These are phyloP conservation scores for Lophiotrema nucula DNA, from an alignment of 495 filamentous ascomycete species.

Conservation along the genomic window DNA sequence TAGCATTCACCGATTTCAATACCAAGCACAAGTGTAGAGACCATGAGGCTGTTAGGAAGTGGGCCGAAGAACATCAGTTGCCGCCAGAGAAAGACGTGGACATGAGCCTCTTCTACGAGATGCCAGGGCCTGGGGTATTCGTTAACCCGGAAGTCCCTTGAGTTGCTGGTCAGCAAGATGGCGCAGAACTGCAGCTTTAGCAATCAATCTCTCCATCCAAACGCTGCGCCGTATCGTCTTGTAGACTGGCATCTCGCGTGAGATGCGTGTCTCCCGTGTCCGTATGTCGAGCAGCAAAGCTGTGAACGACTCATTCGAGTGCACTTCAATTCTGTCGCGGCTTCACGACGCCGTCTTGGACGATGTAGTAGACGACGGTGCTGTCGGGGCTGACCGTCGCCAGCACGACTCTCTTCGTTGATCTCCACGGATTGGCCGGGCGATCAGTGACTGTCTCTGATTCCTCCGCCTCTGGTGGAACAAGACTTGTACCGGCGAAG, in stretches of 20 bases:
- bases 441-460: constrained; percentile 32
- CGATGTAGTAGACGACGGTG: constrained; percentile 90
- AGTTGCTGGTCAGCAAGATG: constrained; percentile 27
- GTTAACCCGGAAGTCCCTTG: constrained; percentile 46
- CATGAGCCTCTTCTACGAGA: constrained; percentile 41
- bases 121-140: constrained; percentile 41
- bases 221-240: no score
- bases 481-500: constrained; percentile 68
- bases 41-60: constrained; percentile 52
- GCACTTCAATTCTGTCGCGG: constrained; percentile 78
- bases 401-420: constrained; percentile 69
- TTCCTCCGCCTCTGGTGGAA: constrained; percentile 44
- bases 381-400: constrained; percentile 86
- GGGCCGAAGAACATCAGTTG: constrained; percentile 51
- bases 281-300: no score
- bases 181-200: no score
- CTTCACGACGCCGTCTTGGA: constrained; percentile 94
- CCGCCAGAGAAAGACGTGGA: constrained; percentile 44
- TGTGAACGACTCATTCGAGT: no score
- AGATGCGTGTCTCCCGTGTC: no score
- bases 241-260: no score
- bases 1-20: constrained; percentile 56
- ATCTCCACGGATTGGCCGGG: constrained; percentile 41
- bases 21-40: constrained; percentile 56
- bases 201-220: no score